phyloP scores from a whole-genome alignment of 306 rosid species.

The Astragalus membranaceus region DNA sequence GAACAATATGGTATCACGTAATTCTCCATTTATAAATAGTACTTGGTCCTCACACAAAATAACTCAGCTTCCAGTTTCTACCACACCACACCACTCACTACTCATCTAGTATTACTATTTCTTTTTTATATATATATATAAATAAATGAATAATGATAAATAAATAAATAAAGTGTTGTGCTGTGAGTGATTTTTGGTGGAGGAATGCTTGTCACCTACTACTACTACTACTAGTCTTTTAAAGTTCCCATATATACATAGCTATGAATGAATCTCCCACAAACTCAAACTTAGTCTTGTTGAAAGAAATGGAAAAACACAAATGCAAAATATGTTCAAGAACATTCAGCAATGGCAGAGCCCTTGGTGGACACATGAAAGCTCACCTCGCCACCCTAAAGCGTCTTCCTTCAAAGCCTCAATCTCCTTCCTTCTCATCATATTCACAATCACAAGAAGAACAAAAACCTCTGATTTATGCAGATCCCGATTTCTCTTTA shows the following conservation, averaged over 20 bases:
- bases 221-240: conserved; percentile 25
- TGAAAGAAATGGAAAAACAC: conserved; percentile 61
- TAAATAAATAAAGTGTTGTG: conserved; percentile 27
- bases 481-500: conserved; percentile 56
- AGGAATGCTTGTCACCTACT: conserved; percentile 98
- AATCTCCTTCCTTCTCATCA: conserved; percentile 24
- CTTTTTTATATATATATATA: background rate
- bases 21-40: too few species aligned
- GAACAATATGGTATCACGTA: too few species aligned
- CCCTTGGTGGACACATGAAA: conserved; percentile 94
- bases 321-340: conserved; percentile 86
- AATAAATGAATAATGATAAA: background rate
- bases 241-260: conserved; percentile 34
- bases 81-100: too few species aligned
- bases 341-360: conserved; percentile 65
- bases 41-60: too few species aligned
- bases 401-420: conserved; percentile 58
- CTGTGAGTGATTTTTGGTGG: conserved; percentile 53
- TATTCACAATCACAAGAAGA: background rate
- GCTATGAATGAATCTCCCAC: background rate
- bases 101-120: too few species aligned
- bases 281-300: conserved; percentile 15
- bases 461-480: background rate
- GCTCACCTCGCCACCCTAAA: conserved; percentile 52
- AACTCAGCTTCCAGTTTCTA: too few species aligned